Percentiles rank a stretch among this genome's conserved stretches.
phyloP scores from a whole-genome alignment of 2,329 filamentous ascomycete genomes.

The Aureobasidium sp. region DNA sequence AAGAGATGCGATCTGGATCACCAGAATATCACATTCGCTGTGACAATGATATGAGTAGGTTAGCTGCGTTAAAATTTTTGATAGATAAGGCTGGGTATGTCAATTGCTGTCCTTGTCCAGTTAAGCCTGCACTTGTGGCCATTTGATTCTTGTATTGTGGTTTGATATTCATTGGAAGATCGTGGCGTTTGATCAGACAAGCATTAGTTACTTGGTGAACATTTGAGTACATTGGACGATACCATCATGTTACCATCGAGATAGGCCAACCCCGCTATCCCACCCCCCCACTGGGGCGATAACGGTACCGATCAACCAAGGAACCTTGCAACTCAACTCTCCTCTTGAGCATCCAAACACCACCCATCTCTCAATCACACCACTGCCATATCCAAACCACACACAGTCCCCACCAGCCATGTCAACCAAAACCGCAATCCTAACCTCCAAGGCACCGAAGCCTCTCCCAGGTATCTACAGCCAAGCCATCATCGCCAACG shows the following conservation, averaged over 20 bases:
- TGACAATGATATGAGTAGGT: background rate
- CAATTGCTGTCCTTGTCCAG: background rate
- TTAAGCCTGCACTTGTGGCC: background rate
- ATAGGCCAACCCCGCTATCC: conserved; percentile 5
- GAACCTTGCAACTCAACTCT: background rate
- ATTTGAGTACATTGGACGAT: too few species aligned
- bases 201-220: too few species aligned
- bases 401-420: background rate
- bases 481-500: conserved; percentile 39
- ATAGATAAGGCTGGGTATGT: background rate
- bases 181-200: too few species aligned
- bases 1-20: background rate
- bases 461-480: conserved; percentile 20
- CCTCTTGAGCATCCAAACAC: background rate
- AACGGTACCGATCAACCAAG: background rate
- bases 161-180: background rate
- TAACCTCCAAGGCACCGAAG: conserved; percentile 13
- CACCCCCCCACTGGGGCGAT: background rate
- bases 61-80: background rate
- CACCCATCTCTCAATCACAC: background rate
- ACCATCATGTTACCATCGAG: background rate
- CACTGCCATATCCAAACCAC: background rate
- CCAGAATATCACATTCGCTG: background rate
- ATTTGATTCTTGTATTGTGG: background rate
- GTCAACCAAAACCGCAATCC: conserved; percentile 12